phyloP scores from a whole-genome alignment of 1,284 basidiomycete genomes.

The Sutorius eximius region DNA sequence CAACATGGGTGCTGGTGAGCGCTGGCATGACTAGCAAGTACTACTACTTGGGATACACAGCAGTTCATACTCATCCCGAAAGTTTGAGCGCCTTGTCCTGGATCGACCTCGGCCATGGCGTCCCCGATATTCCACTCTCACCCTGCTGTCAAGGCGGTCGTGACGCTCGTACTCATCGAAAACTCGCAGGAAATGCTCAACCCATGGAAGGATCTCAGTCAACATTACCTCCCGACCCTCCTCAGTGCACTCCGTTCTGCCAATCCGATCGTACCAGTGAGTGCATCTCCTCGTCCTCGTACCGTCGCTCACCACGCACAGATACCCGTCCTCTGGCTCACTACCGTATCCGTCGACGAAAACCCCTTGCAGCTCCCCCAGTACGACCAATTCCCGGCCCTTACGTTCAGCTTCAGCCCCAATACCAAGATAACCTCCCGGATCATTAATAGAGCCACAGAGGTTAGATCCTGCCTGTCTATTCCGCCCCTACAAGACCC shows the following conservation, averaged over 20 bases:
- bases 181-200: slow-evolving; percentile 51
- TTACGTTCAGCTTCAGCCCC: slow-evolving; percentile 44
- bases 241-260: slow-evolving; percentile 42
- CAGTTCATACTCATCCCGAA: too few species aligned
- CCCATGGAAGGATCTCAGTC: slow-evolving; percentile 56
- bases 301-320: slow-evolving; percentile 7
- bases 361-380: slow-evolving; percentile 35
- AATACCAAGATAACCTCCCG: slow-evolving; percentile 46
- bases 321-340: slow-evolving; percentile 45
- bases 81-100: too few species aligned
- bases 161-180: slow-evolving; percentile 60
- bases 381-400: slow-evolving; percentile 41
- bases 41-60: too few species aligned
- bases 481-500: neutral
- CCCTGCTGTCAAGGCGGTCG: slow-evolving; percentile 42
- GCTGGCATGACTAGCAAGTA: too few species aligned
- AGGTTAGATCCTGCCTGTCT: slow-evolving; percentile 37
- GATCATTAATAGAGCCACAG: slow-evolving; percentile 43
- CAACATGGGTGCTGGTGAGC: too few species aligned
- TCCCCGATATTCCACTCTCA: slow-evolving; percentile 37
- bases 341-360: slow-evolving; percentile 36
- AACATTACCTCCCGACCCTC: slow-evolving; percentile 52
- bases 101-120: too few species aligned
- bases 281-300: slow-evolving; percentile 10
- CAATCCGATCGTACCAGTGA: slow-evolving; percentile 40